Evolutionary conservation across 495 filamentous ascomycete species (phyloP), one percentile per base, ranked within the genome.

Genomic region (Lentithecium fluviatile): DNA sequence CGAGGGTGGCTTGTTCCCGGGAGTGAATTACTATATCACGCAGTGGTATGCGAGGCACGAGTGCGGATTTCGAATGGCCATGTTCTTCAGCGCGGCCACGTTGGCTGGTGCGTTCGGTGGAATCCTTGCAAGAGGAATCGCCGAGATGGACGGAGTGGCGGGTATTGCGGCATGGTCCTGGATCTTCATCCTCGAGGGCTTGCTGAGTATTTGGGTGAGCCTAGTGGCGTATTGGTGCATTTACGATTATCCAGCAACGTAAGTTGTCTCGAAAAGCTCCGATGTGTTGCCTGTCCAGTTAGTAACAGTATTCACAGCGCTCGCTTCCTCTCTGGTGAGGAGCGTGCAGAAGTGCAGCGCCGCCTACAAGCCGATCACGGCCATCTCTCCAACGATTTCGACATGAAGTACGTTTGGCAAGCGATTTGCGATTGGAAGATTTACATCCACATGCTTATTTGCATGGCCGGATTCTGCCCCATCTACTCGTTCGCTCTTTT

Each of bases 401-500:
- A 85, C 66, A 85, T 82, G 76, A 70, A 72, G 2, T 93, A 93
- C 64, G 77, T 96, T 55, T 92, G 84, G 81, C 80, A 81, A 2
- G 83, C 85, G 37, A 61, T 95, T 15, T 83, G 80, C 60, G 92
- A 96, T 68, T 95, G 88, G 86, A 96, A 96, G 76, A 95, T 88
- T 57, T 95, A 83, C 76, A 70, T 83, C 0, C 87, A 59, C 58
- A 69, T 71, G 40, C 38, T 74, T 43, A 67, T 76, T 45, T 75
- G 73, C 63, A 74, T 75, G 69, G 74, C 73, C 26, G 64, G 54
- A 11, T 70, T 81, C 64, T 78, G 77, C 15, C 80, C 89, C 11
- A 81, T 97, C 4, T 97, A 97, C 71, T 89, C 88, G n/a, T 96
- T 96, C 71, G 88, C 87, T 4, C 80, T 97, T 6, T 96, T 97